phyloP scores from a whole-genome alignment of 177 flowering plant genomes.

The Vitis hybrid region DNA sequence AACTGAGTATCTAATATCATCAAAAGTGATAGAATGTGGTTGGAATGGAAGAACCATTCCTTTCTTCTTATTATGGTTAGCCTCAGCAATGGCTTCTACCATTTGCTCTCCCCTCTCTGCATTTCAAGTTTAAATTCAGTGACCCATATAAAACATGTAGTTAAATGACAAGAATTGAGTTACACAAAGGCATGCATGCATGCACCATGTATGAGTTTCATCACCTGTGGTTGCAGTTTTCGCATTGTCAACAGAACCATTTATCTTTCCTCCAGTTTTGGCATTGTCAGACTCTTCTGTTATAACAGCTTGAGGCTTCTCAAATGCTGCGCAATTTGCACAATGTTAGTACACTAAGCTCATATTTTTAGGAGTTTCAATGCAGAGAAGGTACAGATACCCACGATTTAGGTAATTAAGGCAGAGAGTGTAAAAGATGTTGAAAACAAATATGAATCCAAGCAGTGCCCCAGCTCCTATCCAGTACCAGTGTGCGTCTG shows the following conservation, averaged over 20 bases:
- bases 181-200: too few relatives aligned
- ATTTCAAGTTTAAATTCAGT: background rate
- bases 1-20: slow-evolving; percentile 42
- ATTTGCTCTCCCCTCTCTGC: slow-evolving; percentile 11
- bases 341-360: background rate
- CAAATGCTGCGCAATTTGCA: slow-evolving; percentile 23
- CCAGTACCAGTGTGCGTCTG: slow-evolving; percentile 47
- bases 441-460: slow-evolving; percentile 33
- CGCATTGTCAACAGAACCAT: background rate
- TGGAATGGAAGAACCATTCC: slow-evolving; percentile 56
- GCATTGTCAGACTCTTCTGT: slow-evolving; percentile 13
- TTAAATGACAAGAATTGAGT: too few relatives aligned
- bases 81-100: slow-evolving; percentile 2
- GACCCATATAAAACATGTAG: background rate
- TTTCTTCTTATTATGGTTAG: slow-evolving; percentile 22
- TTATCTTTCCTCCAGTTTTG: too few relatives aligned
- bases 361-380: background rate
- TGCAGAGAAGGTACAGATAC: slow-evolving; percentile 7
- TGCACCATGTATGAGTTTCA: background rate
- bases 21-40: slow-evolving; percentile 44
- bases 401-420: slow-evolving; percentile 39
- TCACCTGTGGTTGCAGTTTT: slow-evolving; percentile 1
- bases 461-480: slow-evolving; percentile 29
- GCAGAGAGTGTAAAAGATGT: slow-evolving; percentile 23
- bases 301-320: slow-evolving; percentile 19